A percentile compares a stretch with the other conserved stretches of the same genome.
These are phyloP conservation scores for Tetrahymena elliotti DNA, from an alignment of 73 alveolate species.

Conservation along the genomic window DNA sequence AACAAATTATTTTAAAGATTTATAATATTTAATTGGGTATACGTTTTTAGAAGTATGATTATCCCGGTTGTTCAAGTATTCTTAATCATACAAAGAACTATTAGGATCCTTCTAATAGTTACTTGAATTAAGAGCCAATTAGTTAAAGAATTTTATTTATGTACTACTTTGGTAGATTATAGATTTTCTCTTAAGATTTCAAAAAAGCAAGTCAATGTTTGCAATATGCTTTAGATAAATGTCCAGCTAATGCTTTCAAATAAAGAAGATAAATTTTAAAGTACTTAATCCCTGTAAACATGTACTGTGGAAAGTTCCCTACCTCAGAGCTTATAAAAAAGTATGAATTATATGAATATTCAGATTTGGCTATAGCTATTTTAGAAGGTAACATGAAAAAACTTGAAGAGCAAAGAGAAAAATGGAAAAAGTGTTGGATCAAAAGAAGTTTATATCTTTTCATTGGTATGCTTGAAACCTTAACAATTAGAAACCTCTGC, in stretches of 20 bases:
- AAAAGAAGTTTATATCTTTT: neutral
- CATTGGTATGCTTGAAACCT: neutral
- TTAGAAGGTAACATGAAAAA: neutral
- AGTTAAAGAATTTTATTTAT: neutral
- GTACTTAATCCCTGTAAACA: neutral
- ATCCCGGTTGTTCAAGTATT: neutral
- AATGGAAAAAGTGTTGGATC: neutral
- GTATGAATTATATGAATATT: neutral
- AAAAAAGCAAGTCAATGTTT: neutral
- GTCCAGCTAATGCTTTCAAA: neutral
- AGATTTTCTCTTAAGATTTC: neutral
- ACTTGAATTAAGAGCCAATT: neutral
- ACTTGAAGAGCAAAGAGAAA: neutral
- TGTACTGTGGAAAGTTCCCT: neutral
- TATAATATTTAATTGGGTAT: neutral
- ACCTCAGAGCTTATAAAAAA: neutral
- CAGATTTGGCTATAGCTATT: neutral
- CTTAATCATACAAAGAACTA: neutral
- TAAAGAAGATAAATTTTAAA: neutral
- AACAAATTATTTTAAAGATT: neutral
- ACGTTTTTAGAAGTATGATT: neutral
- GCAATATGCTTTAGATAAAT: neutral
- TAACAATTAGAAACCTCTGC: neutral
- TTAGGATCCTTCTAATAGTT: neutral
- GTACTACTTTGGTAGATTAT: neutral